Percentiles rank a stretch among this genome's conserved stretches.
Evolutionary conservation across 805 yeast genomes (phyloP).

Genomic region (Metschnikowia koreensis): DNA sequence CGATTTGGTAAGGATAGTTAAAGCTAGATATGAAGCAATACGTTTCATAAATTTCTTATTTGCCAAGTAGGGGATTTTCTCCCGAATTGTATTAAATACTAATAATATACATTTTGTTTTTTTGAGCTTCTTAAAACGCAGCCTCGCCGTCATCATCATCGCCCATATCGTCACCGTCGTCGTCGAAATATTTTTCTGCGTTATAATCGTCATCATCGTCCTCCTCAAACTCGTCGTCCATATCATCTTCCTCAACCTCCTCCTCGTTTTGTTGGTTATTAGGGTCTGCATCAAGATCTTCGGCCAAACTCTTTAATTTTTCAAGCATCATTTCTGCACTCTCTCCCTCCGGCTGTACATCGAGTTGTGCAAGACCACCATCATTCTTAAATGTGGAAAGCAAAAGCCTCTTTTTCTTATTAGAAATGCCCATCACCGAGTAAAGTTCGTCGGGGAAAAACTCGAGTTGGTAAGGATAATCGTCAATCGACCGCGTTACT

Average conservation of each 20-base stretch:
- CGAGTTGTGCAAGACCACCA: constrained; percentile 39
- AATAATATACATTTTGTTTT: background rate
- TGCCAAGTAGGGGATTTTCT: background rate
- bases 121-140: constrained; percentile 45
- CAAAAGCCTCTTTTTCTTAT: constrained; percentile 50
- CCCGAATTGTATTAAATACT: background rate
- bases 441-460: constrained; percentile 79
- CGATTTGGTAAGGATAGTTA: no score
- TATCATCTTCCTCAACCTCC: constrained; percentile 45
- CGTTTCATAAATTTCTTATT: no score
- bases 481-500: constrained; percentile 69
- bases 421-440: constrained; percentile 63
- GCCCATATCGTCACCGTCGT: constrained; percentile 62
- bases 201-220: constrained; percentile 78
- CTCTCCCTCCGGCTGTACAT: constrained; percentile 27
- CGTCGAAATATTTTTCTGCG: constrained; percentile 77
- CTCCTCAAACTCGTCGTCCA: constrained; percentile 68
- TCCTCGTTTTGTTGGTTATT: constrained; percentile 44
- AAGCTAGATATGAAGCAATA: background rate
- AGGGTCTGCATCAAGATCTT: constrained; percentile 41
- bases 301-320: constrained; percentile 42
- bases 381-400: constrained; percentile 38
- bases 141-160: constrained; percentile 71
- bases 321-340: constrained; percentile 38
- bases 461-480: constrained; percentile 69